Base-by-base conservation (phyloP, 2,329 filamentous ascomycete genomes). In the Scedosporium boydii region DNA sequence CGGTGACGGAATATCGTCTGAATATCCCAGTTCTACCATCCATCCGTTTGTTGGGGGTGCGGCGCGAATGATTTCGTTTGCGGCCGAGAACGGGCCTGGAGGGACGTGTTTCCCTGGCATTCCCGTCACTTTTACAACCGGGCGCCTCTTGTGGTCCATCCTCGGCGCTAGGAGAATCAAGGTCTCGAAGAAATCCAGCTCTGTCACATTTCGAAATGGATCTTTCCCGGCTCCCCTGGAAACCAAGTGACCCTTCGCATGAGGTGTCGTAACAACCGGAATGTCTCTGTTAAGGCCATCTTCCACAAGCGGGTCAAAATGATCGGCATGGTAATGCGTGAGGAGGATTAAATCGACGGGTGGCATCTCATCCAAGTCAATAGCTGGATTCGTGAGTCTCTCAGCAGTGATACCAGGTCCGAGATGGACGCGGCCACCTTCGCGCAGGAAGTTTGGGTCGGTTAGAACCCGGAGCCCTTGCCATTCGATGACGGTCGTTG, bases 21-120 rank as follows among this genome's bases (percentile, higher is more conserved):
- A 62, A 66, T 82, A 78, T 1, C 85, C 84, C 9, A 88, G 72
- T 69, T 88, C 85, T 4, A 88, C 64, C 73, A 88, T 81, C 84
- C 85, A 87, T 29, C 85, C 85, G 68, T 87, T 87, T 0, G 82
- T 86, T 2, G 84, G 86, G 6, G 85, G 86, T 2, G 87, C 78
- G 61, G 78, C 71, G 42, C 68, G 61, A 3, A 75, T 64, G 6
- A 75, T 38, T 23, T 75, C 69, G 61, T 77, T 74, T 18, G 80
- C 74, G 7, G 79, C 61, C 0, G 67, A 64, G 6, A 75, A 64
- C 2, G 66, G 64, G 0, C 74, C 73, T 0, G 73, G 73, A 1
- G 74, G 73, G 2, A 88, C 79, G 69, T 88, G 85, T 68, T 87
- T 86, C 2, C 83, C 86, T 0, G 85, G 86, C 81, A 83, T 85